These are phyloP conservation scores for Lipomyces oligophaga DNA, from an alignment of 805 yeast species.

Conservation along the genomic window DNA sequence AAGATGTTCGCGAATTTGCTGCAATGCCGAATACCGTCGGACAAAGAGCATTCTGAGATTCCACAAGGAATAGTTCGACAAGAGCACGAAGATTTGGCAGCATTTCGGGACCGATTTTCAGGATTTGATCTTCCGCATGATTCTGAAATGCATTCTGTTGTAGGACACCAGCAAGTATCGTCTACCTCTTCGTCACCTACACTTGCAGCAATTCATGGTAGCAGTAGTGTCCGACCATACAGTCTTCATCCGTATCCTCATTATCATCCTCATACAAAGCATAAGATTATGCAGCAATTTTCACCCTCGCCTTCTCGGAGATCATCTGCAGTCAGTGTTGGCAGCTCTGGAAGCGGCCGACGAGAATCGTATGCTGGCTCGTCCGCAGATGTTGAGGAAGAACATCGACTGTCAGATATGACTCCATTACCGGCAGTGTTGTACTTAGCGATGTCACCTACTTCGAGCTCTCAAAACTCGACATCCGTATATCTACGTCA, in stretches of 20 bases:
- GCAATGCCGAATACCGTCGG: constrained; percentile 13
- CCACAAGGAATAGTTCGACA: too few species aligned
- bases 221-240: constrained; percentile 15
- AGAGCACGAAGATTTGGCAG: too few species aligned
- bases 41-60: too few species aligned
- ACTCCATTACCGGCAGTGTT: too few species aligned
- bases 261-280: constrained; percentile 17
- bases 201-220: too few species aligned
- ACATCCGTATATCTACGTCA: too few species aligned
- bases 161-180: background rate
- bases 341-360: constrained; percentile 6
- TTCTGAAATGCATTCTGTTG: background rate
- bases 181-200: background rate
- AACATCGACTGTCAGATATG: too few species aligned
- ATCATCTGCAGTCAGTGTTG: constrained; percentile 18
- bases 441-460: too few species aligned
- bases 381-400: too few species aligned
- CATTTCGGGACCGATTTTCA: too few species aligned
- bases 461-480: too few species aligned
- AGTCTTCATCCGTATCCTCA: constrained; percentile 24
- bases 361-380: background rate
- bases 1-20: constrained; percentile 38
- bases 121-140: background rate
- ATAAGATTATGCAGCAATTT: constrained; percentile 24
- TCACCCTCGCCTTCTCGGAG: constrained; percentile 25